These are phyloP conservation scores for Fusarium foetens DNA, from an alignment of 2,329 filamentous ascomycete species.

Conservation along the genomic window DNA sequence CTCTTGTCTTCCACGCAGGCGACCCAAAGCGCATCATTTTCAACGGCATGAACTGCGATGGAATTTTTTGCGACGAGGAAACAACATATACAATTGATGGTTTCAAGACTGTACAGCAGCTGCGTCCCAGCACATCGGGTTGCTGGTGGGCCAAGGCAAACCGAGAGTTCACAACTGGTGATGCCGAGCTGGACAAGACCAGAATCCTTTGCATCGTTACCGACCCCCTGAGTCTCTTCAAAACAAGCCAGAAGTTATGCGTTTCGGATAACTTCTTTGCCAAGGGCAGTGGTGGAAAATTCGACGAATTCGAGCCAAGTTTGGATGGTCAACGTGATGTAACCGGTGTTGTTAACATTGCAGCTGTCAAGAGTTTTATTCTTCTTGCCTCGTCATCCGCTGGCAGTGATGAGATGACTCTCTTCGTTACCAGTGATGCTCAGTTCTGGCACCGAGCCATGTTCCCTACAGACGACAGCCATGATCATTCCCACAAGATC, in stretches of 20 bases:
- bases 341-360: conserved; percentile 82
- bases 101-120: conserved; percentile 75
- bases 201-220: conserved; percentile 84
- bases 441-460: conserved; percentile 90
- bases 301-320: conserved; percentile 77
- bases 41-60: conserved; percentile 76
- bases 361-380: conserved; percentile 85
- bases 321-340: conserved; percentile 79
- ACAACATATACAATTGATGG: conserved; percentile 84
- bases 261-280: conserved; percentile 88
- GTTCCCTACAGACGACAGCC: conserved; percentile 81
- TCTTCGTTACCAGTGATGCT: conserved; percentile 89
- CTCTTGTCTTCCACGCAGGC: conserved; percentile 81
- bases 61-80: conserved; percentile 71
- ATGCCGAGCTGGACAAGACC: conserved; percentile 71
- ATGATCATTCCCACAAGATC: conserved; percentile 73
- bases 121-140: conserved; percentile 75
- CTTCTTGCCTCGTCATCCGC: conserved; percentile 83
- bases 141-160: conserved; percentile 91
- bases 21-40: conserved; percentile 89
- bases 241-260: conserved; percentile 79
- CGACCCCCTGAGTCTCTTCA: conserved; percentile 75
- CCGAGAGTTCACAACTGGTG: conserved; percentile 75
- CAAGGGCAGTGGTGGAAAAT: conserved; percentile 52
- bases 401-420: conserved; percentile 87